Evolutionary conservation across 768 basidiomycete genomes (phyloP), one percentile per base, ranked within the genome.

Genomic region (Tubosaeta sp.): DNA sequence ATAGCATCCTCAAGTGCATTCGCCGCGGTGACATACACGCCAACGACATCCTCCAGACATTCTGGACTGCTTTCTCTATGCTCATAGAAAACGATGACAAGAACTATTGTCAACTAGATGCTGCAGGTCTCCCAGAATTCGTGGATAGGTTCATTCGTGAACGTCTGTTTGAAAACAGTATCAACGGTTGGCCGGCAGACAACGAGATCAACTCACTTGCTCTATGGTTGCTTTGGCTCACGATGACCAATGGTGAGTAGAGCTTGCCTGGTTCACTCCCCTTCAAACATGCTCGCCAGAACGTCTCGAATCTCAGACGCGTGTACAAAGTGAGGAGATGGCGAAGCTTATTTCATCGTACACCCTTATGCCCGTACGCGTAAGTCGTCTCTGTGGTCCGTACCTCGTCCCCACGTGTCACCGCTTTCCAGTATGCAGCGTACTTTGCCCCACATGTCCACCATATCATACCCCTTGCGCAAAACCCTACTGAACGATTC

Each of bases 171-270:
- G 70, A 76, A 29, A 56, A 61, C 21, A 5, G 22, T 11, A 51
- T 69, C 51, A 59, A 76, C 38, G 82, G 81, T 2, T 86, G 86
- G 84, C 83, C 84, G 0, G 57, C 66, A 1, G 83, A 85, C 31
- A 79, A 61, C 45, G 60, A 69, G 5, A 39, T 69, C 22, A 80
- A 78, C 52, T 67, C 80, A 0, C 76, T 81, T 45, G 81, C 78
- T 0, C n/a, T n/a, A n/a, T 87, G 83, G 82, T 46, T 85, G 1
- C 64, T 81, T 45, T 87, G 86, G 86, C 71, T 83, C 58, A 75
- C 78, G 25, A 77, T 75, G 10, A 76, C 80, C 7, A 61, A 71
- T 58, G 69, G 82, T 81, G 35, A 42, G 77, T 69, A 32, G 16
- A 8, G 13, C 21, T 21, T 2, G 29, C 40, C 46, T 48, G 30